Conservation (phyloP, 352 stramenopile genomes). For the Peronosclerospora sorghi region DNA sequence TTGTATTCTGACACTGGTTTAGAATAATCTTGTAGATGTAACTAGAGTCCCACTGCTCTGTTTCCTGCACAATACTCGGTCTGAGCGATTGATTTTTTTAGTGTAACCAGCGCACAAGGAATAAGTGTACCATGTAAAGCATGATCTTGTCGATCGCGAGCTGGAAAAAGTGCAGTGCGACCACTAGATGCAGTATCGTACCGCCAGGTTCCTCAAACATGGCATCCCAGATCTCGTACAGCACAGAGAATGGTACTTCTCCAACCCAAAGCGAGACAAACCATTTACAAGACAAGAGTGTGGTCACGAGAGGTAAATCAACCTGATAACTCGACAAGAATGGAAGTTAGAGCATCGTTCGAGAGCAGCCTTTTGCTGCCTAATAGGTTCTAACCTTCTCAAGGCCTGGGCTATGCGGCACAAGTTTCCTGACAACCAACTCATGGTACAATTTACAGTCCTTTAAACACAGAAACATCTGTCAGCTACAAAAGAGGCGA, state of each 20-base stretch:
- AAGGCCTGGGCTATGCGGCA: constrained; percentile 38
- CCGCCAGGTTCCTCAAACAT: constrained; percentile 44
- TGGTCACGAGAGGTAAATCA: constrained; percentile 46
- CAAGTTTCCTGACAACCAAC: constrained; percentile 38
- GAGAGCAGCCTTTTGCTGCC: not conserved
- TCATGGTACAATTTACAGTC: constrained; percentile 51
- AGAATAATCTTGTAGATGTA: constrained; percentile 64
- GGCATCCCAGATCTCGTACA: constrained; percentile 46
- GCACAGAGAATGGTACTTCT: constrained; percentile 32
- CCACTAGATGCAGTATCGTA: constrained; percentile 48
- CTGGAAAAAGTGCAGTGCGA: constrained; percentile 46
- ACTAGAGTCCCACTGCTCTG: constrained; percentile 52
- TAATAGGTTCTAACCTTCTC: constrained; percentile 18
- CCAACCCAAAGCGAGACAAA: constrained; percentile 66
- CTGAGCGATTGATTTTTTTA: too few relatives aligned
- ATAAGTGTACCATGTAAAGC: constrained; percentile 23
- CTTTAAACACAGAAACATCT: constrained; percentile 8
- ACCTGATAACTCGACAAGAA: constrained; percentile 44
- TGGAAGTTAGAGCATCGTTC: not conserved
- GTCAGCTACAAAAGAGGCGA: not conserved
- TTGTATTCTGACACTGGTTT: constrained; percentile 21
- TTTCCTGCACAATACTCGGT: constrained; percentile 16
- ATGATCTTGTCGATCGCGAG: constrained; percentile 29
- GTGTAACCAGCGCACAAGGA: too few relatives aligned
- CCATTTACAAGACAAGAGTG: constrained; percentile 65